These are phyloP conservation scores for Apiosordaria backusii DNA, from an alignment of 495 filamentous ascomycete genomes.

Conservation along the genomic window DNA sequence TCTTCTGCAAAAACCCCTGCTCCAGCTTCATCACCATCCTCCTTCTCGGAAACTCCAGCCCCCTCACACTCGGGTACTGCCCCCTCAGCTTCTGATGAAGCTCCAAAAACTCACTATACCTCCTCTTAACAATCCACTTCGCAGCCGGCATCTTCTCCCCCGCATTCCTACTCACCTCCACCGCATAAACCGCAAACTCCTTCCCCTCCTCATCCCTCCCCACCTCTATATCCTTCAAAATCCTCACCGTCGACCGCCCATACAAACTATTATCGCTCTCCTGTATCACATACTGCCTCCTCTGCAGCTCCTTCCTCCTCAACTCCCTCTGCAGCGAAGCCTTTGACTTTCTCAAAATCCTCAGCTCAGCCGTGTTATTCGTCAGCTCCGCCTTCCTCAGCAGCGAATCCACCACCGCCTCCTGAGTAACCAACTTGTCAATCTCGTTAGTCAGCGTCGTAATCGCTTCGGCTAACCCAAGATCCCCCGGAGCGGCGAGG, in stretches of 20 bases:
- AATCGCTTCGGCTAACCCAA: slow-evolving; percentile 91
- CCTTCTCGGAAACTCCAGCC: slow-evolving; percentile 86
- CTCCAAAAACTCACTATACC: slow-evolving; percentile 96
- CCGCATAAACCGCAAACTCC: slow-evolving; percentile 89
- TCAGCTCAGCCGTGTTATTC: slow-evolving; percentile 88
- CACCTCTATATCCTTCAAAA: slow-evolving; percentile 80
- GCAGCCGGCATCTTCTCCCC: slow-evolving; percentile 86
- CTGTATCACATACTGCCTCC: slow-evolving; percentile 95
- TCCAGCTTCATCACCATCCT: slow-evolving; percentile 95
- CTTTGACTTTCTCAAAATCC: slow-evolving; percentile 92
- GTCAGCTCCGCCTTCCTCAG: slow-evolving; percentile 93
- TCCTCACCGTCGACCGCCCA: slow-evolving; percentile 81
- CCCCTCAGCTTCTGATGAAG: slow-evolving; percentile 84
- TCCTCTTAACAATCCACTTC: slow-evolving; percentile 71
- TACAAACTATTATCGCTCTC: slow-evolving; percentile 98
- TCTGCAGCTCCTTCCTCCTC: slow-evolving; percentile 88
- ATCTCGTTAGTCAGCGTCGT: slow-evolving; percentile 80
- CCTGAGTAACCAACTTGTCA: slow-evolving; percentile 81
- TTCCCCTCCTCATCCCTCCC: slow-evolving; percentile 88
- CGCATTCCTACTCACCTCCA: slow-evolving; percentile 85
- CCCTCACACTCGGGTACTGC: slow-evolving; percentile 79
- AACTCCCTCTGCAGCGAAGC: slow-evolving; percentile 89
- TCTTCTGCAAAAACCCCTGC: slow-evolving; percentile 88
- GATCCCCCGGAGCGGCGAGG: slow-evolving; percentile 91
- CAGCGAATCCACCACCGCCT: slow-evolving; percentile 85